These are phyloP conservation scores for Wickerhamiella azyma DNA, from an alignment of 805 yeast species.

Conservation along the genomic window DNA sequence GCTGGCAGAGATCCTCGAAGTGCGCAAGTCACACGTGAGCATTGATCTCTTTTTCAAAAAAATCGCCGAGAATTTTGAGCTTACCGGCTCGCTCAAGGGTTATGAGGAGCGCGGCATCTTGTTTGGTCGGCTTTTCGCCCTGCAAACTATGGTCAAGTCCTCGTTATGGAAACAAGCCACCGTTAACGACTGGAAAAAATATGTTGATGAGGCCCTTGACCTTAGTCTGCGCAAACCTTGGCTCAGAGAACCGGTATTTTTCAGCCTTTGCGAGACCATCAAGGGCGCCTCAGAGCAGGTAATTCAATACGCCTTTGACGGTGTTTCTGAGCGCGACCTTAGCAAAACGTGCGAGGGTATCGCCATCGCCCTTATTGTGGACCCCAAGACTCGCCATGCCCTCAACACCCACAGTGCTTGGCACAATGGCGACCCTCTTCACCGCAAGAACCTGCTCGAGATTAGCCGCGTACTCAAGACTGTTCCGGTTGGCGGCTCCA, in stretches of 20 bases:
- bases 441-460: constrained; percentile 49
- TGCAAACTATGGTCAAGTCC: constrained; percentile 58
- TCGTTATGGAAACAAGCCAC: constrained; percentile 25
- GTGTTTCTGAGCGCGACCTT: constrained; percentile 40
- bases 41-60: constrained; percentile 28
- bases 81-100: constrained; percentile 44
- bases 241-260: constrained; percentile 73
- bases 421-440: constrained; percentile 61
- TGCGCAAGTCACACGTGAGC: constrained; percentile 26
- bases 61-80: constrained; percentile 28
- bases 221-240: constrained; percentile 59
- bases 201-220: constrained; percentile 37
- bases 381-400: constrained; percentile 19
- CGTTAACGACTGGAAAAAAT: constrained; percentile 27
- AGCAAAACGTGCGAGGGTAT: constrained; percentile 67
- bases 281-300: constrained; percentile 9
- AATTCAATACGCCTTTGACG: constrained; percentile 26
- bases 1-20: constrained; percentile 42
- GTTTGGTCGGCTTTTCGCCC: constrained; percentile 77
- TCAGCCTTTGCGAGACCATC: constrained; percentile 41
- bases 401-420: constrained; percentile 30
- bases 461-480: constrained; percentile 46
- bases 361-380: constrained; percentile 50
- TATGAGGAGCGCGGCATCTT: constrained; percentile 66
- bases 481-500: constrained; percentile 25